These are phyloP conservation scores for Russula vinacea DNA, from an alignment of 768 basidiomycete genomes.

Conservation along the genomic window DNA sequence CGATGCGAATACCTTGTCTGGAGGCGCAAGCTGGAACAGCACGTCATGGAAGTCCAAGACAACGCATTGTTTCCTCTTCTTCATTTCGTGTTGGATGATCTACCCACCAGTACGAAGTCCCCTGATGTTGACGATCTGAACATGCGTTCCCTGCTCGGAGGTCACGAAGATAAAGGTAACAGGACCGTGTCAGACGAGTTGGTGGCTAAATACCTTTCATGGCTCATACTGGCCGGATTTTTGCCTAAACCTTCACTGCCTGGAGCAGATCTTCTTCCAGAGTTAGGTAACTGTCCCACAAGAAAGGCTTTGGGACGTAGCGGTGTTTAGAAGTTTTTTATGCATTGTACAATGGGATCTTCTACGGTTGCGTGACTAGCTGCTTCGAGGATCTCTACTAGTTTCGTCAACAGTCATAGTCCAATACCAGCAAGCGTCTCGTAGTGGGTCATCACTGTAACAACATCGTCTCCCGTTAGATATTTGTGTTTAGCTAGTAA, in stretches of 20 bases:
- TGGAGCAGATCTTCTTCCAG: conserved; percentile 48
- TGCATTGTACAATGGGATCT: background rate
- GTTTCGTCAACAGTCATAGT: background rate
- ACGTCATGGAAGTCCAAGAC: conserved; percentile 91
- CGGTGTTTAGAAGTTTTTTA: conserved; percentile 38
- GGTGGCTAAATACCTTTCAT: conserved; percentile 87
- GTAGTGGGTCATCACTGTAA: conserved; percentile 16
- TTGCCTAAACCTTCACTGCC: conserved; percentile 52
- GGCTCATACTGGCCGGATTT: conserved; percentile 86
- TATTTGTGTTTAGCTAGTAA: conserved; percentile 25
- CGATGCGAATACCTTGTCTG: conserved; percentile 88
- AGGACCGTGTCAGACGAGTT: conserved; percentile 69
- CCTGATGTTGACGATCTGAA: conserved; percentile 87
- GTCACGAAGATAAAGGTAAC: conserved; percentile 39
- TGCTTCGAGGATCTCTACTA: background rate
- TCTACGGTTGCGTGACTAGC: background rate
- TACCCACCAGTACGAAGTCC: conserved; percentile 94
- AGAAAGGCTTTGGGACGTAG: conserved; percentile 70
- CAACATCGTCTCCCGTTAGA: conserved; percentile 23
- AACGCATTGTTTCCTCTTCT: conserved; percentile 96
- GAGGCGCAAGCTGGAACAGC: conserved; percentile 89
- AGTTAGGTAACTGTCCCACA: conserved; percentile 39
- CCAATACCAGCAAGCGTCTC: conserved; percentile 1
- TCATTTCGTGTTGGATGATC: conserved; percentile 95
- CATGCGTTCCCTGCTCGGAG: conserved; percentile 57